A percentile compares a stretch with the other conserved stretches of the same genome.
Evolutionary conservation across 2,329 filamentous ascomycete species (phyloP).

Genomic region (Phialocephala sp.): DNA sequence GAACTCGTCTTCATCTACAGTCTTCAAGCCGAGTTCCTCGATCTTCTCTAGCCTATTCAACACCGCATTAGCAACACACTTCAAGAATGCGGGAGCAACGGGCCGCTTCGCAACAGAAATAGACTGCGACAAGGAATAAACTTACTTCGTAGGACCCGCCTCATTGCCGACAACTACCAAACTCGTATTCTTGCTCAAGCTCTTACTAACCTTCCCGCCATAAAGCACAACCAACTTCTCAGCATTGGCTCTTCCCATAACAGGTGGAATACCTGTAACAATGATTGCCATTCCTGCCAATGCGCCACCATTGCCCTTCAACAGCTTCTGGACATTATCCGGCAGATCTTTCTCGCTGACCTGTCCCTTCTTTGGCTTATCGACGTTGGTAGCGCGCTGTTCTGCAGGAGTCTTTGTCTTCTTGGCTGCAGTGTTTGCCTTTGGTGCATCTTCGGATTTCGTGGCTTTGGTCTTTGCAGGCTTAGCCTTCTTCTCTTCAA

Average conservation of each 20-base stretch:
- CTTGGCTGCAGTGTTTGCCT: slow-evolving; percentile 19
- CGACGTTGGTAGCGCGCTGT: slow-evolving; percentile 31
- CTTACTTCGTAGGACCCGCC: slow-evolving; percentile 35
- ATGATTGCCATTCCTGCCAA: slow-evolving; percentile 27
- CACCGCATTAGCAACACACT: not conserved
- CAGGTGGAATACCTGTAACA: slow-evolving; percentile 35
- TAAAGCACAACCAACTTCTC: slow-evolving; percentile 32
- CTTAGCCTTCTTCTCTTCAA: slow-evolving; percentile 5
- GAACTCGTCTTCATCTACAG: slow-evolving; percentile 31
- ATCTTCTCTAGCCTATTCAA: slow-evolving; percentile 32
- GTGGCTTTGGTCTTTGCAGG: slow-evolving; percentile 1
- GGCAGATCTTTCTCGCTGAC: slow-evolving; percentile 25
- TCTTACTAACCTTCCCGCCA: slow-evolving; percentile 34
- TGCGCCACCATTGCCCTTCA: slow-evolving; percentile 23
- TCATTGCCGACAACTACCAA: slow-evolving; percentile 37
- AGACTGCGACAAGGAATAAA: slow-evolving; percentile 2
- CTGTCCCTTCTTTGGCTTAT: slow-evolving; percentile 28
- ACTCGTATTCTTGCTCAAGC: slow-evolving; percentile 33
- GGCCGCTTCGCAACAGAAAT: not conserved
- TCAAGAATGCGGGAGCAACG: not conserved
- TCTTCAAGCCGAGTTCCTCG: slow-evolving; percentile 24
- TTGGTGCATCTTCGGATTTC: slow-evolving; percentile 7
- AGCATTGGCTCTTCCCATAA: slow-evolving; percentile 31
- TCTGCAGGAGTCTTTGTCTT: slow-evolving; percentile 36
- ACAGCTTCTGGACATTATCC: slow-evolving; percentile 27